Percentiles rank a stretch among this genome's conserved stretches.
Conservation (phyloP, 1,139 yeast genomes). For the Candida glucosophila region DNA sequence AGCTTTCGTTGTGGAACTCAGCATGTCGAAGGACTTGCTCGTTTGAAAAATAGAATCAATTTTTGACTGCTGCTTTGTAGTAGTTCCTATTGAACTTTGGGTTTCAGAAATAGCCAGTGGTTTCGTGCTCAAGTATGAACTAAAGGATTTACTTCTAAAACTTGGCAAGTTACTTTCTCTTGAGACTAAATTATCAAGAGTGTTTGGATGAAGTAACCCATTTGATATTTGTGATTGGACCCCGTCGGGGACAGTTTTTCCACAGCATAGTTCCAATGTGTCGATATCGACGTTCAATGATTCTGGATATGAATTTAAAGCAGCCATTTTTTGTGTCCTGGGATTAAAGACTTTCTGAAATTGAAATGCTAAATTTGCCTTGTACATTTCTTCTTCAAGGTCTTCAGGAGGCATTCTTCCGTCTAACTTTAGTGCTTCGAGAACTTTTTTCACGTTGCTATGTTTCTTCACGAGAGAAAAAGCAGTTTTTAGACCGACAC, state of each 20-base stretch:
- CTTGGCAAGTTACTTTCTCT: constrained; percentile 31
- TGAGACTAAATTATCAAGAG: constrained; percentile 38
- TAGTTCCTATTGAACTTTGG: too few relatives aligned
- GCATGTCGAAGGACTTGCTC: too few relatives aligned
- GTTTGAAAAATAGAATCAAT: too few relatives aligned
- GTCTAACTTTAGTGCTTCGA: constrained; percentile 52
- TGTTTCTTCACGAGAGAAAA: constrained; percentile 49
- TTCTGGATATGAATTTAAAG: constrained; percentile 51
- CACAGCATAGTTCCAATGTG: constrained; percentile 55
- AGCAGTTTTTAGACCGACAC: constrained; percentile 77
- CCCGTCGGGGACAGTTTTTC: constrained; percentile 38
- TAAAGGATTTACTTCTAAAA: constrained; percentile 19
- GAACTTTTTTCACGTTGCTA: constrained; percentile 43
- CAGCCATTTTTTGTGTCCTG: constrained; percentile 30
- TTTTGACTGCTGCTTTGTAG: too few relatives aligned
- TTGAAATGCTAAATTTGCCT: constrained; percentile 75
- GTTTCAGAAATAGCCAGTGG: too few relatives aligned
- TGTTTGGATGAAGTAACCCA: constrained; percentile 62
- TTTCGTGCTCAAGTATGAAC: too few relatives aligned
- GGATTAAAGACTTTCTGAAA: constrained; percentile 86
- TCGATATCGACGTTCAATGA: constrained; percentile 21
- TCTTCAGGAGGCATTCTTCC: constrained; percentile 54
- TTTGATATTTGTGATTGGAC: constrained; percentile 49
- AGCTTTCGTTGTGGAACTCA: too few relatives aligned
- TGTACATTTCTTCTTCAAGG: constrained; percentile 51